phyloP scores from a whole-genome alignment of 2,329 filamentous ascomycete species.

The Lecanoromycetidae sp. region DNA sequence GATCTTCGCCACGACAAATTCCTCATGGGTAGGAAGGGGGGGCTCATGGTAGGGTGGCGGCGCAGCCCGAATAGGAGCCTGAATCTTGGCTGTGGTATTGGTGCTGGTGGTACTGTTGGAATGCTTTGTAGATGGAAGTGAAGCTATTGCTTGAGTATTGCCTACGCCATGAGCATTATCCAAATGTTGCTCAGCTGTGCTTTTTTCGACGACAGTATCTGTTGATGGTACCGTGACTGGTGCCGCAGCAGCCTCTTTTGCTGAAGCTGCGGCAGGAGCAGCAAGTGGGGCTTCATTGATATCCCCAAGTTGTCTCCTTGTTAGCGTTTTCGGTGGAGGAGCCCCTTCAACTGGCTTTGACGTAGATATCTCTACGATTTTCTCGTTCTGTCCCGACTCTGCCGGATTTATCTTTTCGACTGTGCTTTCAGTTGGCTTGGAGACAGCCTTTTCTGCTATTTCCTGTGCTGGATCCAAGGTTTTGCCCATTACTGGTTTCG shows the following conservation, averaged over 20 bases:
- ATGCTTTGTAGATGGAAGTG: too few species aligned
- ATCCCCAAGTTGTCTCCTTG: constrained; percentile 14
- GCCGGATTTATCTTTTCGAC: neutral
- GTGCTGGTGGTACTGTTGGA: neutral
- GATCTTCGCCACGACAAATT: constrained; percentile 30
- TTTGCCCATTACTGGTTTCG: neutral
- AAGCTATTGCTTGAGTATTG: neutral
- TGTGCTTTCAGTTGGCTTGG: neutral
- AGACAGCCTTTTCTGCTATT: neutral
- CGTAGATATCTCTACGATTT: neutral
- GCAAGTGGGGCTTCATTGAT: constrained; percentile 1
- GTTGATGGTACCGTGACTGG: neutral
- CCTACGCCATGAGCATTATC: neutral
- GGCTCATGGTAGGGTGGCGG: too few species aligned
- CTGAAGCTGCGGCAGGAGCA: neutral
- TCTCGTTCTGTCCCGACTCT: neutral
- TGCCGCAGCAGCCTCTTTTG: neutral
- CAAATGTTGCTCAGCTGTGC: neutral
- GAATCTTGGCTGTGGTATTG: too few species aligned
- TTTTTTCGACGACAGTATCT: neutral
- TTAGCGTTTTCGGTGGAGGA: neutral
- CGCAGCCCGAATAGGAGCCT: too few species aligned
- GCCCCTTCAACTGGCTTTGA: neutral
- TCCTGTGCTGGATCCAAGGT: neutral
- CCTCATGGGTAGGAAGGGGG: constrained; percentile 27